Conservation (phyloP, 768 basidiomycete species). For the Saitozyma podzolica region DNA sequence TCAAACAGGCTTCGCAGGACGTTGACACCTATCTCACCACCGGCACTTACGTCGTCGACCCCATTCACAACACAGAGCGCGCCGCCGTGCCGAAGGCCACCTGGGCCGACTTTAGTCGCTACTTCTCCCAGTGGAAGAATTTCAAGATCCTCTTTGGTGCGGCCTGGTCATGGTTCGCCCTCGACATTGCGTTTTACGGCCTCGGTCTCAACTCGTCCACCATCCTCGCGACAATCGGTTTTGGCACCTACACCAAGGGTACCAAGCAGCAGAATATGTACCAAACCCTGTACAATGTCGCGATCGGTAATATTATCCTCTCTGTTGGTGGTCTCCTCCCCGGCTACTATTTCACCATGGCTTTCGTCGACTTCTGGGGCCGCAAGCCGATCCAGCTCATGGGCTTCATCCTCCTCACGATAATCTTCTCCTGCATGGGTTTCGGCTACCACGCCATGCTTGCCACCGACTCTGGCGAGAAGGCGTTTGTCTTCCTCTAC, state of each 20-base stretch:
- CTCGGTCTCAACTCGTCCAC: constrained; percentile 78
- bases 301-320: constrained; percentile 52
- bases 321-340: constrained; percentile 53
- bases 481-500: constrained; percentile 50
- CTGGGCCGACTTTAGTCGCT: constrained; percentile 64
- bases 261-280: constrained; percentile 38
- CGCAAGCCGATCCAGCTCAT: constrained; percentile 53
- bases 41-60: constrained; percentile 58
- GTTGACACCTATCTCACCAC: constrained; percentile 67
- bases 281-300: constrained; percentile 47
- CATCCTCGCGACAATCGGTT: constrained; percentile 70
- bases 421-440: constrained; percentile 48
- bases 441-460: constrained; percentile 52
- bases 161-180: constrained; percentile 82
- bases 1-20: constrained; percentile 71
- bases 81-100: constrained; percentile 69
- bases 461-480: constrained; percentile 39
- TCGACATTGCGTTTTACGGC: constrained; percentile 74
- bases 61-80: constrained; percentile 62
- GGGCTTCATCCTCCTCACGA: constrained; percentile 47
- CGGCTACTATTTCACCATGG: constrained; percentile 52
- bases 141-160: constrained; percentile 75
- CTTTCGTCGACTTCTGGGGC: constrained; percentile 49
- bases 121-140: constrained; percentile 74
- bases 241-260: constrained; percentile 58